Conservation (phyloP, 805 yeast species). For the Nakazawaea laoshanensis region DNA sequence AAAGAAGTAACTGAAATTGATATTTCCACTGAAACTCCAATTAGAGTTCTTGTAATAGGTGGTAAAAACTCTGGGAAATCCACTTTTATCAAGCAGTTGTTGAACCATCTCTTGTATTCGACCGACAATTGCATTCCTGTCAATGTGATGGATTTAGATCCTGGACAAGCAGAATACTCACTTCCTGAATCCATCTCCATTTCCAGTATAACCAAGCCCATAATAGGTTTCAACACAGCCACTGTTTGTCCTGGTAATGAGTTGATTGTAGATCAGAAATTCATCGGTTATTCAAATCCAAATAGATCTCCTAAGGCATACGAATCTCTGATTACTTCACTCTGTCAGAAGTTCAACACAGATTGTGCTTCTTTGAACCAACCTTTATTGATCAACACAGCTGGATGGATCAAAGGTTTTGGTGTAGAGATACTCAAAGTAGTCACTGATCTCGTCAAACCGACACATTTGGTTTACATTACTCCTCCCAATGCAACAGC, state of each 20-base stretch:
- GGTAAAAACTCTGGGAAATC: slow-evolving; percentile 81
- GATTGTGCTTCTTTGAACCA: slow-evolving; percentile 15
- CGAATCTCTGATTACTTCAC: slow-evolving; percentile 29
- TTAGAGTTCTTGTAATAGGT: slow-evolving; percentile 40
- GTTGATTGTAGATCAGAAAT: slow-evolving; percentile 19
- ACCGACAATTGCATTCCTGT: slow-evolving; percentile 20
- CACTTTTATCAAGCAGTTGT: slow-evolving; percentile 47
- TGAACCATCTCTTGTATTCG: slow-evolving; percentile 35
- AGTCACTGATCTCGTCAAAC: slow-evolving; percentile 34
- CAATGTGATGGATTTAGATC: slow-evolving; percentile 68
- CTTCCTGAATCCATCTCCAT: slow-evolving; percentile 65
- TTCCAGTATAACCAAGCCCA: slow-evolving; percentile 22
- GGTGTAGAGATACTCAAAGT: slow-evolving; percentile 60
- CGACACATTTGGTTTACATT: slow-evolving; percentile 51
- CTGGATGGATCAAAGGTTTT: slow-evolving; percentile 89
- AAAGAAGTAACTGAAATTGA: slow-evolving; percentile 9
- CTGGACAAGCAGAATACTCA: slow-evolving; percentile 81
- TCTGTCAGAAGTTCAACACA: slow-evolving; percentile 17
- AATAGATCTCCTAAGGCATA: slow-evolving; percentile 57
- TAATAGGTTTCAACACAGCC: slow-evolving; percentile 27
- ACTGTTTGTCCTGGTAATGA: slow-evolving; percentile 21
- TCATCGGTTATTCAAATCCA: slow-evolving; percentile 63
- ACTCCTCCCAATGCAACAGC: slow-evolving; percentile 27
- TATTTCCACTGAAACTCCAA: not conserved
- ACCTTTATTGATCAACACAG: slow-evolving; percentile 61